A percentile compares a stretch with the other conserved stretches of the same genome.
Evolutionary conservation across 2,329 filamentous ascomycete genomes (phyloP).

Genomic region (Aspergillus pseudotamarii): DNA sequence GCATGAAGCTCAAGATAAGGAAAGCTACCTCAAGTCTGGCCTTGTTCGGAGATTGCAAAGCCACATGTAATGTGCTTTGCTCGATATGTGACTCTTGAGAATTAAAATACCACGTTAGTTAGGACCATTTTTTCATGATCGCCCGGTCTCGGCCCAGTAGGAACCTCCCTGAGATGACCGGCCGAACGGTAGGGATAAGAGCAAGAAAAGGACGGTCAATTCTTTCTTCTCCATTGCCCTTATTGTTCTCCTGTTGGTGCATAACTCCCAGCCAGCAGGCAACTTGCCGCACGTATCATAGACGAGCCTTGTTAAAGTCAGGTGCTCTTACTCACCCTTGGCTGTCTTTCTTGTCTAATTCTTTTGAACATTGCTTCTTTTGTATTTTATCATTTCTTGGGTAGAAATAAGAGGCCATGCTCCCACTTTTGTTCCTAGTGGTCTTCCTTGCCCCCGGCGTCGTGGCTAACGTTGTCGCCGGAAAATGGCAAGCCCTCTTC

Average conservation of each 20-base stretch:
- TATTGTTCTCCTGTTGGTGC: not conserved
- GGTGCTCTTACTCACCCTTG: accelerated
- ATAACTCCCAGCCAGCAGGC: not conserved
- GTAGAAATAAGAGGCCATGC: not conserved
- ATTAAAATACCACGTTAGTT: no score
- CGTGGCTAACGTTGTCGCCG: not conserved
- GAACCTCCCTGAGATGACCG: no score
- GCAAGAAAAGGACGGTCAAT: no score
- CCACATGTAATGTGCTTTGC: no score
- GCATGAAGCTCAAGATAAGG: no score
- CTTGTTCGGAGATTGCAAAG: no score
- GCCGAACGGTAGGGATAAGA: no score
- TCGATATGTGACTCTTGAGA: no score
- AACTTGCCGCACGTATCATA: not conserved
- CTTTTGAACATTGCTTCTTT: not conserved
- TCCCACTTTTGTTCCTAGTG: not conserved
- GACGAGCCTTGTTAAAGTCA: not conserved
- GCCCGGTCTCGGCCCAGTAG: no score
- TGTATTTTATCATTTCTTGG: not conserved
- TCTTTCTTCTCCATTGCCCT: no score
- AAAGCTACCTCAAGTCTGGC: no score
- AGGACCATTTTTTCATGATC: no score
- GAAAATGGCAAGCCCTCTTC: not conserved
- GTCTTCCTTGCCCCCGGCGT: not conserved
- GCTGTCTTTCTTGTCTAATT: not conserved